These are phyloP conservation scores for Phytophthora tentaculata DNA, from an alignment of 352 stramenopile species.

Conservation along the genomic window DNA sequence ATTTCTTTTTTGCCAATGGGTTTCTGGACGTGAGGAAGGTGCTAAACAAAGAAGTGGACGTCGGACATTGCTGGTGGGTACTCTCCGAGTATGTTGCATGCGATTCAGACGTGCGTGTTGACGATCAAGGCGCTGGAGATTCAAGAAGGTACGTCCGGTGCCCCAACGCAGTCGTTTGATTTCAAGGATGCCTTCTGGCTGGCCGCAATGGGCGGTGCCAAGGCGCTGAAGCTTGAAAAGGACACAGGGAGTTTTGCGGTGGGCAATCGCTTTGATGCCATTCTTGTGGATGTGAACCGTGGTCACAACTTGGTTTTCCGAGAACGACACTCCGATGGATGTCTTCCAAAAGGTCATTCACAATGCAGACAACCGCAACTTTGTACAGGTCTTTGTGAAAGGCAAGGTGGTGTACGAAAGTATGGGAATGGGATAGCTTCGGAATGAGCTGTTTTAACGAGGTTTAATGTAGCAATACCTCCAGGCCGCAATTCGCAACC, in stretches of 20 bases:
- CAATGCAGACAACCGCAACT: constrained; percentile 87
- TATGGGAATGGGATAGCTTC: too few species aligned
- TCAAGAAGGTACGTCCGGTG: constrained; percentile 26
- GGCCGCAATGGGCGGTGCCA: constrained; percentile 85
- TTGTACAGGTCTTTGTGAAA: constrained; percentile 77
- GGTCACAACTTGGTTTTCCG: constrained; percentile 58
- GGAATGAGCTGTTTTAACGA: too few species aligned
- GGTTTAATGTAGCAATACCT: too few species aligned
- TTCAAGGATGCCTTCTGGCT: constrained; percentile 90
- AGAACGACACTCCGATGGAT: constrained; percentile 48
- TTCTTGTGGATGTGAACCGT: constrained; percentile 67
- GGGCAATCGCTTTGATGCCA: constrained; percentile 87
- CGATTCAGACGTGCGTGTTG: constrained; percentile 83
- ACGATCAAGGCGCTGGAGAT: constrained; percentile 72
- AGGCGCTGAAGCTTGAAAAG: constrained; percentile 69
- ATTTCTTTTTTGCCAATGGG: constrained; percentile 90
- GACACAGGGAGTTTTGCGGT: constrained; percentile 81
- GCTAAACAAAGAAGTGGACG: constrained; percentile 37
- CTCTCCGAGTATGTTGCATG: constrained; percentile 88
- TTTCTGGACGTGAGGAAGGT: constrained; percentile 73
- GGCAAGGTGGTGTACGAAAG: constrained; percentile 35
- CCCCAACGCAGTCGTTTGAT: constrained; percentile 42
- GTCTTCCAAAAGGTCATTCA: constrained; percentile 89
- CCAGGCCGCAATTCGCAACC: too few species aligned
- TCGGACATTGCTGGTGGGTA: constrained; percentile 93